Evolutionary conservation across 2,329 filamentous ascomycete genomes (phyloP), one percentile per base, ranked within the genome.

Genomic region (Sordariomycetes sp.): DNA sequence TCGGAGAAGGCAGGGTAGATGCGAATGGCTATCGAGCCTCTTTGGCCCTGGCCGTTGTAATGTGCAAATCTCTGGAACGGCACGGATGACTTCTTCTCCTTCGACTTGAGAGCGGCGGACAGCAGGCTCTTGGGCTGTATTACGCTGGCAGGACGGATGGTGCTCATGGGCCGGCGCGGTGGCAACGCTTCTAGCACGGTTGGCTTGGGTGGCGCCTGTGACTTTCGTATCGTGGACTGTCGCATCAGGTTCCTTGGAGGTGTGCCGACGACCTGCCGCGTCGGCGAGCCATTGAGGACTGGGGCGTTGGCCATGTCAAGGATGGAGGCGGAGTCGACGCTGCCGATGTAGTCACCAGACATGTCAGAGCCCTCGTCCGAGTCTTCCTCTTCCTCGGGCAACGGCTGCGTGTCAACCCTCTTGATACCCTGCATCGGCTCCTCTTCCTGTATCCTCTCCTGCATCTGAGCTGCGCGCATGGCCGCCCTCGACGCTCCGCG

Each of bases 31-130:
- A 92, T 66, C 3, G 85, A 84, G 32, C 80, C 83, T 6, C 81
- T 72, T 40, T 88, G 85, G 14, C 82, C 85, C 50, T 87, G 80
- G 1, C 84, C 86, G 37, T 80, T 86, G 24, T 86, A 68, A 12
- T 79, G 73, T 2, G 82, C 83, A 55, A 86, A 92, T 17, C 74
- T 72, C 46, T 88, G 82, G 43, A 90, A 80, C 0, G 84, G 83
- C 48, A 82, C 76, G 6, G 72, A 72, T 2, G 78, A 70, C 44
- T 81, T 76, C 14, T 76, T 72, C 45, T 80, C 72, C 53, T 82
- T 85, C 20, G 79, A 80, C 45, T 82, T 82, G 17, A 90, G 64
- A 5, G 80, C 78, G 34, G 79, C 79, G 0, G 82, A 82, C 16
- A 88, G 61, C 32, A 85, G 59, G 55, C 82, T 86, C 41, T 76